Base-by-base conservation (phyloP, 148 eudicot genomes). In the Tetragonia tetragonoides region DNA sequence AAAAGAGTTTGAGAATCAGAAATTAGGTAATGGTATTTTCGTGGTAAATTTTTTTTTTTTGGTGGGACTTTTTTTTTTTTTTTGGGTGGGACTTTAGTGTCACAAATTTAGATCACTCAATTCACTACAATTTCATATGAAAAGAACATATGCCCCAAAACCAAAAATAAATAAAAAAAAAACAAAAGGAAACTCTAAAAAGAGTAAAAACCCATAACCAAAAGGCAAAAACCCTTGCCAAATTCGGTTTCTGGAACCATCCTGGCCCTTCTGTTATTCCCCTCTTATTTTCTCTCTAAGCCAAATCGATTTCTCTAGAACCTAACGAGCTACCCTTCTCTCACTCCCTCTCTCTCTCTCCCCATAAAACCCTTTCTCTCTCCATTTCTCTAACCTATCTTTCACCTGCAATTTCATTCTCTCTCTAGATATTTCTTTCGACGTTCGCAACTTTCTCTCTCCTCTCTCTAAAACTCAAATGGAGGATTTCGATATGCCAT, bases 401-500 rank as follows among this genome's bases (percentile, higher is more conserved):
- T 28, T 17, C 37, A 65, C 72, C 72, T 44, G 72, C 54, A 68
- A 68, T 5, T 68, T 9, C 6, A 44, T 61, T 70, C 66, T 41
- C 68, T 84, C 74, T 73, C 76, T n/a, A 15, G 74, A 72, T 38
- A 3, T 37, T 17, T 16, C 40, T 15, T n/a, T 7, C 18, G 18
- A 57, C 17, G 15, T 18, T 57, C 68, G 17, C 2, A 10, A 6
- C 20, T 20, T 49, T 34, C 73, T 53, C 44, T 67, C 74, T 51
- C 73, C 63, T 76, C 66, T 82, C 75, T 76, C 64, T 51, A 44
- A 3, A 23, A 53, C 41, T 16, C 39, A 4, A 79, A 90, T 87
- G 94, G 93, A 90, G 24, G 93, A 87, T 10, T 92, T 94, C 73
- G 97, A 88, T 7, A 88, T 94, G 82, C 87, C 95, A 53, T 72